Base-by-base conservation (phyloP, 2,329 filamentous ascomycete genomes). In the Hypoxylon sp. region DNA sequence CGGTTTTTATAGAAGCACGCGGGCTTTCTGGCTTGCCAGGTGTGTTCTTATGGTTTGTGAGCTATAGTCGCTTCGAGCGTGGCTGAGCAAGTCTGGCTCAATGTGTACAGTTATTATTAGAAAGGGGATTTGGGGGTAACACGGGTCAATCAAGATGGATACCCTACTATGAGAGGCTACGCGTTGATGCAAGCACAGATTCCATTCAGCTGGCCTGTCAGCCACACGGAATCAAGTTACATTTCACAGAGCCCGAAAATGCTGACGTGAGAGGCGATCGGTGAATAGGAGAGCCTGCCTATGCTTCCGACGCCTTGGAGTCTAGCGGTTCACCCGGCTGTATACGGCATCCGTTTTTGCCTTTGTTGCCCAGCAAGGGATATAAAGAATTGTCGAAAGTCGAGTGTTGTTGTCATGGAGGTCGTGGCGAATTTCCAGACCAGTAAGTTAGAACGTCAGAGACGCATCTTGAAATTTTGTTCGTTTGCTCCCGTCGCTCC, bases 401-500 rank as follows among this genome's bases (percentile, higher is more conserved):
- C 29, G 29, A 47, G 22, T 35, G 37, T 47, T 14, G 55, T 24
- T 61, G 57, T 39, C 50, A 53, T 60, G 26, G 33, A n/a, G 10
- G 11, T 65, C 61, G 65, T 68, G 63, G 63, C 60, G 42, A 62
- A 42, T 24, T 29, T 47, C 48, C 55, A 37, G 37, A 17, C 63
- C 51, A 55, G 42, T 58, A 51, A 24, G 22, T 17, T 35, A 39
- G 19, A 47, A 50, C 29, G 17, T 24, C 26, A 55, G 19, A 63
- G 42, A 33, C 62, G 42, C 59, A 60, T 54, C 52, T 33, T 14
- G 46, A 58, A 52, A 55, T 68, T 56, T 64, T 42, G 59, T 69
- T 69, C 65, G 65, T 68, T 67, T 67, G 48, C 65, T 68, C 62
- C 71, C 66, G 59, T 54, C 67, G 11, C 60, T 67, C 65, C 65